Base-by-base conservation (phyloP, 2,329 filamentous ascomycete genomes). In the Tolypocladium cylindrosporum region DNA sequence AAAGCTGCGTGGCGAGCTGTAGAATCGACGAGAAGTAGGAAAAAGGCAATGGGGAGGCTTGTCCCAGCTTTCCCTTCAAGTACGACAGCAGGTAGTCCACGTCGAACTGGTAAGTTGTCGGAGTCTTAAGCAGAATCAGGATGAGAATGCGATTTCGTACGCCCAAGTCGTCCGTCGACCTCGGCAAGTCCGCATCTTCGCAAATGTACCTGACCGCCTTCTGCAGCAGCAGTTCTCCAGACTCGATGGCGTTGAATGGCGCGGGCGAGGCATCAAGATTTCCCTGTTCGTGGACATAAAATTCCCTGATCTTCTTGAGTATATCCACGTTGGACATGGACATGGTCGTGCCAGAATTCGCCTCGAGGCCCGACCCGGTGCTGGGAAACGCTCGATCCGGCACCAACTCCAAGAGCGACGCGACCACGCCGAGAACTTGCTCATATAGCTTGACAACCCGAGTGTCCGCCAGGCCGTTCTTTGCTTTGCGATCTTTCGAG, bases 251-350 rank as follows among this genome's bases (percentile, higher is more conserved):
- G 11, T 75, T 71, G 62, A 89, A 87, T 4, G 88, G 88, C 4
- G 82, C 75, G 6, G 78, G 70, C 9, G 79, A 77, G 41, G 80
- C 78, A 59, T 90, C 87, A 24, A 89, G 73, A 62, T 84, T 90
- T 48, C 85, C 86, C 68, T 89, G 87, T 60, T 88, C 86, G 60
- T 82, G 77, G 40, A 85, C 77, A 68, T 91, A 91, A 65, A 91
- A 91, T 11, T 75, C 73, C 63, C 78, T 80, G 55, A 90, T 84
- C 59, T 73, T 81, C 60, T 81, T 80, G 52, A 89, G 70, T 13
- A 89, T 72, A 42, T 85, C 81, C n/a, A 71, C 57, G 36, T 71
- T 71, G n/a, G 69, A 57, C 4, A 63, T 45, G 2, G 65, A 63
- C 9, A 31, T 34, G 16, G 60, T 54, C 4, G 42, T 43, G 39